These are phyloP conservation scores for Pseudogymnoascus pannorum DNA, from an alignment of 2,329 filamentous ascomycete species.

Conservation along the genomic window DNA sequence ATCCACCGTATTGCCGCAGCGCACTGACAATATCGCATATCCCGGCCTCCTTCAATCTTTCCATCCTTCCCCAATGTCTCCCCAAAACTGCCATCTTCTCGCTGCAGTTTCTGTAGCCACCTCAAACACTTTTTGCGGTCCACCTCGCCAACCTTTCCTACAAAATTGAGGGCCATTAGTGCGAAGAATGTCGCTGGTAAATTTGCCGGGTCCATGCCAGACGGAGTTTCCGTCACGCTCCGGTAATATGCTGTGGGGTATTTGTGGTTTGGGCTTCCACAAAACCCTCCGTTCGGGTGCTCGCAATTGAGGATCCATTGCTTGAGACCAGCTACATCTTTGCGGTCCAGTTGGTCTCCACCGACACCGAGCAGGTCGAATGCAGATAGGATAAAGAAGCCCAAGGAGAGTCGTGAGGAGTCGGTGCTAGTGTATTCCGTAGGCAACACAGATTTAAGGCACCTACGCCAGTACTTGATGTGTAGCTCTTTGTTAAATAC, in stretches of 20 bases:
- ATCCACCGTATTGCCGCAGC: slow-evolving; percentile 78
- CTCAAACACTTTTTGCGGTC: slow-evolving; percentile 57
- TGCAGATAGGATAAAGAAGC: slow-evolving; percentile 81
- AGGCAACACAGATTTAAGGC: slow-evolving; percentile 73
- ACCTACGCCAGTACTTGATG: slow-evolving; percentile 87
- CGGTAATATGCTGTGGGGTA: slow-evolving; percentile 29
- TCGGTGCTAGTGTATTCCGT: slow-evolving; percentile 80
- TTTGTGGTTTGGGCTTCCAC: slow-evolving; percentile 67
- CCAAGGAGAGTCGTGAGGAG: slow-evolving; percentile 82
- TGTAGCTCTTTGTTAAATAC: slow-evolving; percentile 58
- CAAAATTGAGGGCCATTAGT: slow-evolving; percentile 60
- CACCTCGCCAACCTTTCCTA: slow-evolving; percentile 56
- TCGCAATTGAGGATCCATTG: slow-evolving; percentile 83
- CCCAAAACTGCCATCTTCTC: slow-evolving; percentile 82
- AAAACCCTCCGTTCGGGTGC: slow-evolving; percentile 76
- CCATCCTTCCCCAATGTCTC: slow-evolving; percentile 59
- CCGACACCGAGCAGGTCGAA: slow-evolving; percentile 68
- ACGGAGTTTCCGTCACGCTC: slow-evolving; percentile 35
- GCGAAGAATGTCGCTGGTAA: slow-evolving; percentile 87
- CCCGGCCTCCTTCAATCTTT: slow-evolving; percentile 66
- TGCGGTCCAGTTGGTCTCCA: slow-evolving; percentile 47
- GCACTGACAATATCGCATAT: slow-evolving; percentile 84
- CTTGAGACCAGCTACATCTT: slow-evolving; percentile 40
- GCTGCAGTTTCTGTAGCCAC: slow-evolving; percentile 73
- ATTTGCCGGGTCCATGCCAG: slow-evolving; percentile 69